Base-by-base conservation (phyloP, 2,329 filamentous ascomycete genomes). In the Talaromyces verruculosus region DNA sequence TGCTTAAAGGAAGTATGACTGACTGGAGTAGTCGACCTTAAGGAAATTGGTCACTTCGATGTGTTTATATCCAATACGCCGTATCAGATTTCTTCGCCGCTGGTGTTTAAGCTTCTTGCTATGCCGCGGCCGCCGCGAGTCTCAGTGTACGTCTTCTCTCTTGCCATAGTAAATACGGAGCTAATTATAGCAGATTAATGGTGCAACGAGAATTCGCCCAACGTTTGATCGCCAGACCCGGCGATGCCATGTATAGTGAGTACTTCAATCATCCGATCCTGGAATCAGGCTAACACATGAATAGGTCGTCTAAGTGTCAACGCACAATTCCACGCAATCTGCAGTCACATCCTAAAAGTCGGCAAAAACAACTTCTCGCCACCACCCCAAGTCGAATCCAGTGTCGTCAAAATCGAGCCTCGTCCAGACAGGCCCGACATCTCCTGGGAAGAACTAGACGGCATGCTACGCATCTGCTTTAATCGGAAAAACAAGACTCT, bases 291-390 rank as follows among this genome's bases (percentile, higher is more conserved):
- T 65, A n/a, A 65, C 33, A 25, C 43, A 25, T 37, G 17, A 3
- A 4, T n/a, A 66, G 65, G 65, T 70, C 87, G 95, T n/a, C 84
- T 98, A 30, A 91, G 88, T 1, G 94, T 97, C 66, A 98, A 98
- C 73, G 92, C 91, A 19, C 94, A 98, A 76, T 96, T 98, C 84
- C 97, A 91, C 87, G 87, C 89, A 8, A 89, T 88, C 72, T 87
- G 90, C 55, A 78, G 81, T 67, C 81, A 69, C 57, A 65, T 69
- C 11, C 57, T 68, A 43, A 67, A 85, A 71, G 94, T 98, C 55
- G 93, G 93, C 69, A 91, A 90, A 80, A 95, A 96, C 80, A 98
- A 98, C 82, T 99, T 98, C 85, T 92, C 92, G 68, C 95, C 95
- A 0, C 94, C 95, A 0, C 95, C 95, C 8, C 87, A 92, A 74